These are phyloP conservation scores for Nicotiana rustica DNA, from an alignment of 305 asterid genomes.

Conservation along the genomic window DNA sequence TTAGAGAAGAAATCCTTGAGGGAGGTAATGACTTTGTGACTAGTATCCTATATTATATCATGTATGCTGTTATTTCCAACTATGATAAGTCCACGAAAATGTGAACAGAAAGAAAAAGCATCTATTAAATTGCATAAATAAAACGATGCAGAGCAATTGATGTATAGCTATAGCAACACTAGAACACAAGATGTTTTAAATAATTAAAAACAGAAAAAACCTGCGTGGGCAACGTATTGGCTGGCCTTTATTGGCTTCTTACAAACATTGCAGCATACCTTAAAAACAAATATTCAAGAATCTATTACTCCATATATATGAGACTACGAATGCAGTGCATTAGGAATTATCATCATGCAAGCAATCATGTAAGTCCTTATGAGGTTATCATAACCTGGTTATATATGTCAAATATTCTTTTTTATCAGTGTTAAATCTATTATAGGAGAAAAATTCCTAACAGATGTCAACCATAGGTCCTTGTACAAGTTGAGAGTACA, in stretches of 20 bases:
- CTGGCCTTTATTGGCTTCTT: constrained; percentile 91
- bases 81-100: not conserved
- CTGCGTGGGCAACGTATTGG: constrained; percentile 80
- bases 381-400: constrained; percentile 9
- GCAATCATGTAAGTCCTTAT: constrained; percentile 16
- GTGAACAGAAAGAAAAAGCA: not conserved
- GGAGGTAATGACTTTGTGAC: constrained; percentile 17
- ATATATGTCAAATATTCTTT: not conserved
- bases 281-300: constrained; percentile 34
- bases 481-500: constrained; percentile 16
- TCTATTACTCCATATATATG: constrained; percentile 21
- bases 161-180: constrained; percentile 4
- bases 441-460: not conserved
- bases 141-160: constrained; percentile 21
- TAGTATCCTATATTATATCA: not conserved
- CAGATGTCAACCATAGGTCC: constrained; percentile 17
- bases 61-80: not conserved
- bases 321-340: constrained; percentile 19
- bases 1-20: constrained; percentile 14
- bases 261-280: constrained; percentile 94
- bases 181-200: constrained; percentile 28
- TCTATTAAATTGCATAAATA: constrained; percentile 6
- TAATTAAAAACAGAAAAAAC: constrained; percentile 44
- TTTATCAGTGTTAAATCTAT: not conserved
- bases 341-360: constrained; percentile 1